A percentile compares a stretch with the other conserved stretches of the same genome.
These are phyloP conservation scores for Mycena alexandri DNA, from an alignment of 768 basidiomycete genomes.

Conservation along the genomic window DNA sequence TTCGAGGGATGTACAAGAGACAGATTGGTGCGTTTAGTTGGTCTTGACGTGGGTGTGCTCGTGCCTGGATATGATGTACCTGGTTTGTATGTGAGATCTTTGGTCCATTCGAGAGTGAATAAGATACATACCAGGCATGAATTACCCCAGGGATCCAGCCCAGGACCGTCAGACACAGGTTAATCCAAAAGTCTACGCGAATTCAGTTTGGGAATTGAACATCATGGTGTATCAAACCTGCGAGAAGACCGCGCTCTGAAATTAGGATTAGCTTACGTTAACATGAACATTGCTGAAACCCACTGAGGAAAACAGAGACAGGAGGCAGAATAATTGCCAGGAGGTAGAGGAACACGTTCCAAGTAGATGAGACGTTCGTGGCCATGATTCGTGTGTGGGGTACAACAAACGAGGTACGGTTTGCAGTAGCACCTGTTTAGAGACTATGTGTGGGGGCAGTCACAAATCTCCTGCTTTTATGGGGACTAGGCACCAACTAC, in stretches of 20 bases:
- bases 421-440: too few relatives aligned
- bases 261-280: neutral
- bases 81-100: neutral
- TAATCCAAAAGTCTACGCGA: conserved; percentile 48
- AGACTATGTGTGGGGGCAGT: too few relatives aligned
- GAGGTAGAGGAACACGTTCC: conserved; percentile 54
- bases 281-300: conserved; percentile 4
- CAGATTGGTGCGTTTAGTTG: neutral
- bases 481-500: too few relatives aligned
- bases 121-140: conserved; percentile 53
- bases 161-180: conserved; percentile 52
- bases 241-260: conserved; percentile 44
- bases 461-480: too few relatives aligned
- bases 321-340: conserved; percentile 46
- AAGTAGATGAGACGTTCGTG: conserved; percentile 42
- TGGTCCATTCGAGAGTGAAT: too few relatives aligned
- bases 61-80: conserved; percentile 35
- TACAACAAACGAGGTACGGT: too few relatives aligned
- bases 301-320: conserved; percentile 46
- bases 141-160: conserved; percentile 58
- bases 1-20: too few relatives aligned
- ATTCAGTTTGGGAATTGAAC: neutral
- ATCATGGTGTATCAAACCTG: conserved; percentile 31
- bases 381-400: conserved; percentile 39
- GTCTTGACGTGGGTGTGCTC: conserved; percentile 31